These are phyloP conservation scores for Aspergillus bridgeri DNA, from an alignment of 495 filamentous ascomycete species.

Conservation along the genomic window DNA sequence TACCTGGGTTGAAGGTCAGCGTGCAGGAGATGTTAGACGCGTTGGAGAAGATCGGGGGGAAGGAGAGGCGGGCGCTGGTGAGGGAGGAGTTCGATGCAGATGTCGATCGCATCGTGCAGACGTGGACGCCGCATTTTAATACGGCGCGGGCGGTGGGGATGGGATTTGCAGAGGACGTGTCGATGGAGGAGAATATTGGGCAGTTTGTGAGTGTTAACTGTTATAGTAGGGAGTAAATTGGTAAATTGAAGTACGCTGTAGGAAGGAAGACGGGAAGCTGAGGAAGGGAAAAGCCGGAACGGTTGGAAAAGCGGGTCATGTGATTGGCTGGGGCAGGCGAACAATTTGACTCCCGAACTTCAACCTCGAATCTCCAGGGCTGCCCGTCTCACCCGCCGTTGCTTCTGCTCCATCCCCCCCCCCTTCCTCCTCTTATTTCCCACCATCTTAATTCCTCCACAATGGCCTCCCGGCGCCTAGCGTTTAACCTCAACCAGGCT, in stretches of 20 bases:
- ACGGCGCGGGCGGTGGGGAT: slow-evolving; percentile 52
- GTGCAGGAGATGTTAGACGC: slow-evolving; percentile 74
- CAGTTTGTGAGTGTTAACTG: slow-evolving; percentile 38
- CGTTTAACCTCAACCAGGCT: slow-evolving; percentile 81
- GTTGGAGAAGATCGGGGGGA: slow-evolving; percentile 64
- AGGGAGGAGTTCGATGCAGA: slow-evolving; percentile 63
- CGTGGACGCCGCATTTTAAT: slow-evolving; percentile 70
- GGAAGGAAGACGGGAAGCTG: neutral
- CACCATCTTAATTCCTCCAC: slow-evolving; percentile 25
- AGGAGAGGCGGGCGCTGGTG: slow-evolving; percentile 61
- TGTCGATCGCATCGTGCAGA: slow-evolving; percentile 67
- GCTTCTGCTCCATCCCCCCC: slow-evolving; percentile 32
- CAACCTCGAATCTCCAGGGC: slow-evolving; percentile 45
- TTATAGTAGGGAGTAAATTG: neutral
- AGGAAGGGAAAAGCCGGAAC: neutral
- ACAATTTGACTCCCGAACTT: slow-evolving; percentile 54
- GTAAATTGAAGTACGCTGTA: neutral
- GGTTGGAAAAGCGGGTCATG: slow-evolving; percentile 49
- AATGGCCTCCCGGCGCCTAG: slow-evolving; percentile 95
- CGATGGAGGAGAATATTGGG: slow-evolving; percentile 54
- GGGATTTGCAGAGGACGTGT: slow-evolving; percentile 59
- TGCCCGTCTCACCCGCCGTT: slow-evolving; percentile 19
- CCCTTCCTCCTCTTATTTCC: slow-evolving; percentile 23
- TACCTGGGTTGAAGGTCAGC: slow-evolving; percentile 69
- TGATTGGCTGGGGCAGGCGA: slow-evolving; percentile 48